These are phyloP conservation scores for Bacterosira constricta DNA, from an alignment of 108 stramenopile genomes.

Conservation along the genomic window DNA sequence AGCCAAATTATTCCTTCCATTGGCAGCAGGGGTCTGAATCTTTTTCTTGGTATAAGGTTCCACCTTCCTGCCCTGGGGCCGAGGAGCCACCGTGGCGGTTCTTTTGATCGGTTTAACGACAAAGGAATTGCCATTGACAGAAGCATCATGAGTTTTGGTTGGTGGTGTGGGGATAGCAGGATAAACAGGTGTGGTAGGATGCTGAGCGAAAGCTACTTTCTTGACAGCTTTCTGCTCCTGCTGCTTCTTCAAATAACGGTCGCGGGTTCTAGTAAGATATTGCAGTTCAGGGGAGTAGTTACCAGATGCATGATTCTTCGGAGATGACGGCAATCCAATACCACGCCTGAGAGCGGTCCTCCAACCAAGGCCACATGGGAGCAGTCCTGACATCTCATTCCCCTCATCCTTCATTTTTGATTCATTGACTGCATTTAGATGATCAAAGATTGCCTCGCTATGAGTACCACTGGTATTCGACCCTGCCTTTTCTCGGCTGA, in stretches of 20 bases:
- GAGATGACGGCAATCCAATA: constrained; percentile 25
- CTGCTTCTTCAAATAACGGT: neutral
- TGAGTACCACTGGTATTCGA: constrained; percentile 5
- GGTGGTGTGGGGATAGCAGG: neutral
- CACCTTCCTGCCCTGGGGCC: neutral
- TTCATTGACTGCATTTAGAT: constrained; percentile 19
- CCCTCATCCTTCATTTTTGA: neutral
- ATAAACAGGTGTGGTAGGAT: neutral
- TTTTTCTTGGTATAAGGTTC: neutral
- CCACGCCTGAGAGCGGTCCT: constrained; percentile 60
- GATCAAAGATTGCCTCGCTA: constrained; percentile 67
- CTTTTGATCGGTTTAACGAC: neutral
- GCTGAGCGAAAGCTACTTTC: neutral
- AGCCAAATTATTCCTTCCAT: neutral
- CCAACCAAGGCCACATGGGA: constrained; percentile 73
- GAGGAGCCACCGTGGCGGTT: neutral
- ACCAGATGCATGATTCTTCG: neutral
- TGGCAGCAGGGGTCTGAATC: neutral
- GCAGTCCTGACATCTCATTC: constrained; percentile 11
- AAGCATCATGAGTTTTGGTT: neutral
- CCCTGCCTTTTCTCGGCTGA: constrained; percentile 50
- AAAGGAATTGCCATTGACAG: neutral
- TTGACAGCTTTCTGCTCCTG: neutral
- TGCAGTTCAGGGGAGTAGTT: neutral
- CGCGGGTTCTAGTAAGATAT: constrained; percentile 8